Evolutionary conservation across 768 basidiomycete genomes (phyloP), one percentile per base, ranked within the genome.

Genomic region (Sarcodon aspratus): DNA sequence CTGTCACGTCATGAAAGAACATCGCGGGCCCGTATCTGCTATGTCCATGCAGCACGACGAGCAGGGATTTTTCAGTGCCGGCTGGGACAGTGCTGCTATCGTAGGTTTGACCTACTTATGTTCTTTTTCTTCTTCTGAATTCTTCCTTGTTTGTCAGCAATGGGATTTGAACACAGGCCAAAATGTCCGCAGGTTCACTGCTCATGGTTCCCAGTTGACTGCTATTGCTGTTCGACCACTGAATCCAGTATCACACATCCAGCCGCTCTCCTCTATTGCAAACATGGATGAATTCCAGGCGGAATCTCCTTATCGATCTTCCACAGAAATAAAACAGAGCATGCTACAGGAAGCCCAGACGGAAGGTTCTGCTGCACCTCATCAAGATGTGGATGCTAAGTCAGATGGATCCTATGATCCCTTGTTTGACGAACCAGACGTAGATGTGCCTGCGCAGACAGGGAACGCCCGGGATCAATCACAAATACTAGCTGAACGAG

Each of bases 131-230:
- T 45, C n/a, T 42, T 34, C 49, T 57, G 36, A 33, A 50, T 33
- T 9, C 42, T 47, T 21, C 31, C 38, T 34, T n/a, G 17, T 45
- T 15, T 18, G 32, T 6, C 57, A 98, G 95, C 89, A 97, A 79
- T 98, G 96, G 95, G 95, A 98, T 66, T 75, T 99, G 35, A 89
- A 99, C 60, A 94, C 85, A 0, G 95, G 96, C 7, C 75, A 87
- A 52, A 69, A 69, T 36, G 75, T 82, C 10, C 79, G 92, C 45
- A 79, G 73, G 44, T 98, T 88, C 62, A 80, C 75, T 1, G 76
- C 84, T 0, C 91, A 96, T 57, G 80, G 83, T 21, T 79, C 90
- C 3, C 94, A 96, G 61, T 75, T 98, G 11, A 80, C 90, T 3
- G 78, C 81, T 7, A 69, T 97, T 36, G 80, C 85, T 18, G 74